Base-by-base conservation (phyloP, 441 rosid genomes). In the Adansonia grandidieri region DNA sequence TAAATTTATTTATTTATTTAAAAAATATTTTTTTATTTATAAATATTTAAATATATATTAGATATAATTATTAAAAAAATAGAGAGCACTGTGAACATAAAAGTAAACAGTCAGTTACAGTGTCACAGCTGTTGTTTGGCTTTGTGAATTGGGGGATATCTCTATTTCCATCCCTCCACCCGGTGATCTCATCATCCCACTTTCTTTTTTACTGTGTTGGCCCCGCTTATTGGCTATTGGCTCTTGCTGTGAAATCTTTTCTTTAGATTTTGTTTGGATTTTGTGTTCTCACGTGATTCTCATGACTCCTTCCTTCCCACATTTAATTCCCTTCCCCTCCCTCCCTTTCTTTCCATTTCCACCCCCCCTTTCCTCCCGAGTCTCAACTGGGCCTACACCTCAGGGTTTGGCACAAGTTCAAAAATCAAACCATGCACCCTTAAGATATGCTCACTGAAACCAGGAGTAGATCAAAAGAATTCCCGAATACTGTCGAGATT, bases 21-120 rank as follows among this genome's bases (percentile, higher is more conserved):
- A n/a, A n/a, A n/a, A n/a, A n/a, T n/a, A n/a, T n/a, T n/a, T n/a
- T n/a, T n/a, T n/a, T n/a, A n/a, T n/a, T n/a, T n/a, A n/a, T n/a
- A n/a, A n/a, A n/a, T n/a, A n/a, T n/a, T n/a, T n/a, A n/a, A n/a
- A n/a, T n/a, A n/a, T n/a, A n/a, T n/a, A n/a, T n/a, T n/a, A n/a
- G n/a, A n/a, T n/a, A n/a, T n/a, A n/a, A n/a, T n/a, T n/a, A n/a
- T n/a, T n/a, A n/a, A n/a, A n/a, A n/a, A n/a, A n/a, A n/a, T n/a
- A n/a, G n/a, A n/a, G n/a, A n/a, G n/a, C n/a, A n/a, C n/a, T n/a
- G n/a, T n/a, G n/a, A n/a, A n/a, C n/a, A n/a, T n/a, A n/a, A n/a
- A n/a, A n/a, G n/a, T n/a, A n/a, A n/a, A 74, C 62, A 54, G 69
- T 6, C 22, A 63, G 48, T 62, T 20, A 78, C 76, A 74, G 81